These are phyloP conservation scores for Erysimum cheiri DNA, from an alignment of 441 rosid species.

Conservation along the genomic window DNA sequence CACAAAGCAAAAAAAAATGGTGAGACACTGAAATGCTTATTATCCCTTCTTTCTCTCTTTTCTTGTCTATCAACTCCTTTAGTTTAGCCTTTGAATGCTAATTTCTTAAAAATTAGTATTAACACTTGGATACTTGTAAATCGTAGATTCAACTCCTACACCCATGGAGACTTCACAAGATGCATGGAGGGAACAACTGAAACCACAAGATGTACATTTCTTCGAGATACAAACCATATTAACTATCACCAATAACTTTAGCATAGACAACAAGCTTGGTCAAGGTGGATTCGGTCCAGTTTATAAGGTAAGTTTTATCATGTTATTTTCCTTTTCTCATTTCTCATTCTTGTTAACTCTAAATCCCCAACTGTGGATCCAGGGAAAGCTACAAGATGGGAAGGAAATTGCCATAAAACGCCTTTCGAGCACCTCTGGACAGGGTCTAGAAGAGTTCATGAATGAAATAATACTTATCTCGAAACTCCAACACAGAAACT, in stretches of 20 bases:
- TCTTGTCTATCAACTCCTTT: not conserved
- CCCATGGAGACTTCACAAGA: not conserved
- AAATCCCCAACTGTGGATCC: not conserved
- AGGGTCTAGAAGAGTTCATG: conserved; percentile 45
- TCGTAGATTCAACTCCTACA: not conserved
- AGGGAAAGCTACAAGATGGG: conserved; percentile 34
- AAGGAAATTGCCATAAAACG: conserved; percentile 40
- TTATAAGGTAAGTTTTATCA: conserved; percentile 26
- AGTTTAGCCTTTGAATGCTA: not conserved
- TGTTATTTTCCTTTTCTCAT: not conserved
- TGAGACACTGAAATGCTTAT: conserved; percentile 11
- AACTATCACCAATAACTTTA: conserved; percentile 30
- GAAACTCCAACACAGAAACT: conserved; percentile 56
- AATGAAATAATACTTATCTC: conserved; percentile 55
- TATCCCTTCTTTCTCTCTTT: conserved; percentile 1
- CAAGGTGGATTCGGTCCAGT: conserved; percentile 42
- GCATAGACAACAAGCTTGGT: conserved; percentile 27
- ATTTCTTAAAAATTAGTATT: not conserved
- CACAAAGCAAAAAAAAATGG: conserved; percentile 34
- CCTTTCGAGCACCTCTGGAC: conserved; percentile 40
- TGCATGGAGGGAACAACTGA: conserved; percentile 25
- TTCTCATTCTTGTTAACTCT: not conserved
- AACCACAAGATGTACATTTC: conserved; percentile 27
- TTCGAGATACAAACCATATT: conserved; percentile 28
- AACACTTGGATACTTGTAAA: conserved; percentile 14